A percentile compares a stretch with the other conserved stretches of the same genome.
These are phyloP conservation scores for Xylaria longipes DNA, from an alignment of 495 filamentous ascomycete species.

Conservation along the genomic window DNA sequence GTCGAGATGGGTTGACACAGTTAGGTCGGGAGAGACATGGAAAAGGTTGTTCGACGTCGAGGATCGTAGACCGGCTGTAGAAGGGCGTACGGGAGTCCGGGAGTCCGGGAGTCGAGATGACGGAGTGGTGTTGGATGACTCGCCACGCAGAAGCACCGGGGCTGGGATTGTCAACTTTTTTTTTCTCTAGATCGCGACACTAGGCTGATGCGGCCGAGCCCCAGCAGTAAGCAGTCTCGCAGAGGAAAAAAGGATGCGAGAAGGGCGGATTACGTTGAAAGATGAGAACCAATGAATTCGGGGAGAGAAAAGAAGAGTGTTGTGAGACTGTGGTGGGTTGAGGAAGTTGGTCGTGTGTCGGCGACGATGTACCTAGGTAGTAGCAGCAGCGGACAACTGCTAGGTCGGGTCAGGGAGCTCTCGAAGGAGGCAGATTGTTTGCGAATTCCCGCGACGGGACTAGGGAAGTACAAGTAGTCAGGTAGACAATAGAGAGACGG, in stretches of 20 bases:
- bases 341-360: slow-evolving; percentile 10
- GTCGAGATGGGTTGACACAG: slow-evolving; percentile 25
- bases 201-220: neutral
- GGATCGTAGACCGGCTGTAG: slow-evolving; percentile 15
- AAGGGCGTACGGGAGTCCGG: neutral
- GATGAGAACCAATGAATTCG: slow-evolving; percentile 7
- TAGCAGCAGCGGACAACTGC: slow-evolving; percentile 1
- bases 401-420: slow-evolving; percentile 10
- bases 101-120: neutral
- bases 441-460: slow-evolving; percentile 27
- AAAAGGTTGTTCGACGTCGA: slow-evolving; percentile 23
- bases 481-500: slow-evolving; percentile 7
- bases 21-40: slow-evolving; percentile 39
- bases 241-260: neutral
- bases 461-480: slow-evolving; percentile 9
- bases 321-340: neutral
- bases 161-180: slow-evolving; percentile 17
- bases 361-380: slow-evolving; percentile 12
- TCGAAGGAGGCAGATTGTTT: slow-evolving; percentile 27
- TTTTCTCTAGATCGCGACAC: slow-evolving; percentile 14
- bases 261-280: neutral
- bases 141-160: neutral
- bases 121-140: slow-evolving; percentile 1
- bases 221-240: neutral
- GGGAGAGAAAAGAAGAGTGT: neutral